A percentile compares a stretch with the other conserved stretches of the same genome.
phyloP scores from a whole-genome alignment of 768 basidiomycete genomes.

The Lactarius vividus region DNA sequence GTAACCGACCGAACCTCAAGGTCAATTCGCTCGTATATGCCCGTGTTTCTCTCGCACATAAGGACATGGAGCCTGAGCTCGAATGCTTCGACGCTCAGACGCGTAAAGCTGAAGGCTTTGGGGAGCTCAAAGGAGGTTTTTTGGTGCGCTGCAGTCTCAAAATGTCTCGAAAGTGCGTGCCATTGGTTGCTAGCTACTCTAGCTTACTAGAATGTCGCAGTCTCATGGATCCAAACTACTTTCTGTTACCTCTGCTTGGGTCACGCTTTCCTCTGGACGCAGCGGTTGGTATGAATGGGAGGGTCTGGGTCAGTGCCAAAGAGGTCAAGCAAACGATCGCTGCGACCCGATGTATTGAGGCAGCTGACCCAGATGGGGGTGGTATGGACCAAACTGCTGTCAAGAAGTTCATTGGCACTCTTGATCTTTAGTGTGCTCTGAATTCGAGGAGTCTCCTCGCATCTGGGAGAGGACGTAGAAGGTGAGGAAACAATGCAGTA shows the following conservation, averaged over 20 bases:
- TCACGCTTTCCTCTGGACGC: constrained; percentile 80
- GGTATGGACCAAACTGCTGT: constrained; percentile 54
- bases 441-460: constrained; percentile 1
- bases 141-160: constrained; percentile 77
- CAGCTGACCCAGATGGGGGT: constrained; percentile 71
- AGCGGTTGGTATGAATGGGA: constrained; percentile 89
- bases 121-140: constrained; percentile 89
- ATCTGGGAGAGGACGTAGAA: background rate
- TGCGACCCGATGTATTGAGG: constrained; percentile 74
- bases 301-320: constrained; percentile 83
- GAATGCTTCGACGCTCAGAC: constrained; percentile 96
- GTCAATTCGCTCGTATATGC: constrained; percentile 91
- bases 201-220: constrained; percentile 39
- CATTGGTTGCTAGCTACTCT: background rate
- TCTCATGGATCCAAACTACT: constrained; percentile 76
- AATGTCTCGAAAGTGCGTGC: constrained; percentile 78
- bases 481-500: constrained; percentile 12
- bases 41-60: constrained; percentile 88
- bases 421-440: constrained; percentile 39
- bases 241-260: constrained; percentile 78
- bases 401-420: constrained; percentile 49
- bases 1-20: constrained; percentile 95
- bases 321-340: constrained; percentile 73
- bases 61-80: constrained; percentile 97
- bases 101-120: constrained; percentile 88